These are phyloP conservation scores for Heritiera fomes DNA, from an alignment of 345 rosid species.

Conservation along the genomic window DNA sequence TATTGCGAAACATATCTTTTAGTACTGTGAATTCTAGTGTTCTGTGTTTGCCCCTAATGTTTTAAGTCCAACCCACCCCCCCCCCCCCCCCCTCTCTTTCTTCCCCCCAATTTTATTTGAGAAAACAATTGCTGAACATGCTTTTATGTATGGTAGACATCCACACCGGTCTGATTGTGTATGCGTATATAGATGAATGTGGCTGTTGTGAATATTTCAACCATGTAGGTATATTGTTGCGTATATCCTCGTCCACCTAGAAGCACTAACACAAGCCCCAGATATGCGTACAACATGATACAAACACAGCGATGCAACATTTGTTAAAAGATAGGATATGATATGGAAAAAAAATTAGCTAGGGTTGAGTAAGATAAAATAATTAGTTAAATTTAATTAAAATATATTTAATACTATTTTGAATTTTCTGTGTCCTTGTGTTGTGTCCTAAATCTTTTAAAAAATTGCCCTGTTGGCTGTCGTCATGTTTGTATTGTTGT, in stretches of 20 bases:
- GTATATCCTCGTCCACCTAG: neutral
- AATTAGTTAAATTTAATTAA: neutral
- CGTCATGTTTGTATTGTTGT: no score
- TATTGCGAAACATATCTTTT: neutral
- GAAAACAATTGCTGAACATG: neutral
- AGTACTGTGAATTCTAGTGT: neutral
- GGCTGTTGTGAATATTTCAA: neutral
- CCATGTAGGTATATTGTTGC: neutral
- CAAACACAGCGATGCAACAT: neutral
- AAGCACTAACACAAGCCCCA: neutral
- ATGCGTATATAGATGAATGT: neutral
- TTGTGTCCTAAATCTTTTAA: neutral
- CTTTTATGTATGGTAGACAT: neutral
- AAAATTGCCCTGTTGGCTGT: neutral
- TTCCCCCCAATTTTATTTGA: neutral
- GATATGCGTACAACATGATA: neutral
- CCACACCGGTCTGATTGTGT: neutral
- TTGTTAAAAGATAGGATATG: neutral
- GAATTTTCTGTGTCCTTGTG: neutral
- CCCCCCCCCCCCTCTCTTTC: neutral
- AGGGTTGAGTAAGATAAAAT: neutral
- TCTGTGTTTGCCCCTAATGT: neutral
- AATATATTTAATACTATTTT: neutral
- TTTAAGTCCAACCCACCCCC: neutral
- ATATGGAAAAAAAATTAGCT: neutral